These are phyloP conservation scores for Chlorella vulgaris DNA, from an alignment of 139 green algal species.

Conservation along the genomic window DNA sequence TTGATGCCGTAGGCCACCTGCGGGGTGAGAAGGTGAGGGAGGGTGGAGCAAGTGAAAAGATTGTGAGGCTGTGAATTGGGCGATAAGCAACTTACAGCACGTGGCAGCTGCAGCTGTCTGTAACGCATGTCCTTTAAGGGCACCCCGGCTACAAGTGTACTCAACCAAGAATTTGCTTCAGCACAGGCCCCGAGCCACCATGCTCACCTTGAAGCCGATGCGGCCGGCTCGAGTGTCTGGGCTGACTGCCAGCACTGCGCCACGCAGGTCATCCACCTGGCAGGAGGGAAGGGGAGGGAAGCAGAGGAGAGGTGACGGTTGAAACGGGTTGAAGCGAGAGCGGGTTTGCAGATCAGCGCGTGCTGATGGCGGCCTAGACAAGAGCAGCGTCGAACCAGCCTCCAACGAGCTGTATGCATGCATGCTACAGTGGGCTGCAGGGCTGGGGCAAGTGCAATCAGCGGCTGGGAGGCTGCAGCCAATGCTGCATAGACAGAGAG, in stretches of 20 bases:
- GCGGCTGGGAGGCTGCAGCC: background rate
- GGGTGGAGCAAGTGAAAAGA: background rate
- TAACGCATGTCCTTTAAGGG: no score
- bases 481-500: background rate
- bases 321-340: background rate
- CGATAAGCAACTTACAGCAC: no score
- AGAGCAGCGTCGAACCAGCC: background rate
- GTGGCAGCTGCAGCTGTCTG: no score
- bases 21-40: background rate
- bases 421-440: background rate
- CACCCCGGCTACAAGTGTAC: background rate
- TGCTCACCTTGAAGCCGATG: slow-evolving; percentile 45
- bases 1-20: slow-evolving; percentile 51
- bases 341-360: background rate
- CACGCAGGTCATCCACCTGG: slow-evolving; percentile 47
- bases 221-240: slow-evolving; percentile 47
- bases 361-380: background rate
- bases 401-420: background rate
- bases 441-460: background rate
- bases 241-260: slow-evolving; percentile 49
- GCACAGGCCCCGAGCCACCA: background rate
- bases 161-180: no score
- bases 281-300: background rate
- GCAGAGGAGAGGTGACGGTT: background rate
- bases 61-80: no score